phyloP scores from a whole-genome alignment of 495 filamentous ascomycete genomes.

The Xylaria acuta region DNA sequence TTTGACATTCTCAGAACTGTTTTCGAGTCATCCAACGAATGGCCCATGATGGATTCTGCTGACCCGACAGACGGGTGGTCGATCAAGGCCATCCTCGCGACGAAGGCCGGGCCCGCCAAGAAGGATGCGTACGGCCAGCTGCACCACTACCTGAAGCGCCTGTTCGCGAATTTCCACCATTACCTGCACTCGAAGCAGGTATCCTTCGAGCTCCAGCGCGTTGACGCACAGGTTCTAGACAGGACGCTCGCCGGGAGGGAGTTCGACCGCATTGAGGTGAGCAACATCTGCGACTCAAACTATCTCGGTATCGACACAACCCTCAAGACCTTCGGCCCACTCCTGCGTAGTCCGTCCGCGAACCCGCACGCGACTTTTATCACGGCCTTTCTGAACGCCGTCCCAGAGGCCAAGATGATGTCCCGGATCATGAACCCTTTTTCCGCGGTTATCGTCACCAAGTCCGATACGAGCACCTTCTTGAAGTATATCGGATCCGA shows the following conservation, averaged over 20 bases:
- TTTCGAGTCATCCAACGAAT: background rate
- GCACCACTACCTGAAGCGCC: background rate
- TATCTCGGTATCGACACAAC: constrained; percentile 4
- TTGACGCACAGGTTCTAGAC: background rate
- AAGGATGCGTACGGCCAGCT: constrained; percentile 15
- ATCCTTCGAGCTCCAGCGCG: constrained; percentile 2
- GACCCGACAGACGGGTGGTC: constrained; percentile 12
- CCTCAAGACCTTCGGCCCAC: constrained; percentile 11
- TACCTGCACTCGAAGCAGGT: background rate
- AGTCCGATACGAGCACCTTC: background rate
- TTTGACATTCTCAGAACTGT: background rate
- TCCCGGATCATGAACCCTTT: background rate
- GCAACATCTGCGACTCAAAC: constrained; percentile 5
- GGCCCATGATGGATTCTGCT: constrained; percentile 14
- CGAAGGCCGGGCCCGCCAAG: constrained; percentile 13
- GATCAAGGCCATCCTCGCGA: background rate
- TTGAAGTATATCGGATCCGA: constrained; percentile 1
- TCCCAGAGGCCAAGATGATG: background rate
- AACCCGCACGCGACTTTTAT: constrained; percentile 17
- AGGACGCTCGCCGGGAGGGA: background rate
- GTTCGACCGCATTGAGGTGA: constrained; percentile 23
- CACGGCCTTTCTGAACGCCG: background rate
- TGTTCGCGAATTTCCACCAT: constrained; percentile 7
- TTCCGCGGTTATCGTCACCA: background rate
- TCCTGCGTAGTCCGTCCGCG: background rate